phyloP scores from a whole-genome alignment of 768 basidiomycete genomes.

The Boletus speciosus region DNA sequence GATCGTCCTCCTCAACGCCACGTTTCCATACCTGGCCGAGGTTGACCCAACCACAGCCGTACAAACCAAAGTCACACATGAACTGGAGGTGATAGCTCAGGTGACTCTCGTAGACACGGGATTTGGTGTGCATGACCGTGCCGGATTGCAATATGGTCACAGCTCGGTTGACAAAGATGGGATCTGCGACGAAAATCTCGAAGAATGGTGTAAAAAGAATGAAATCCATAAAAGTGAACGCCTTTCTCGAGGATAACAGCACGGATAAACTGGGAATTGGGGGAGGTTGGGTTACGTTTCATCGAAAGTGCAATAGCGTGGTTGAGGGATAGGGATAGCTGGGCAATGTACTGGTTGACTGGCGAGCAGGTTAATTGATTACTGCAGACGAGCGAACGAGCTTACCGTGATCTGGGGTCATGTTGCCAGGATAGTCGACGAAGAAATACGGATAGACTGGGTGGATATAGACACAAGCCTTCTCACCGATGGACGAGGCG shows the following conservation, averaged over 20 bases:
- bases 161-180: slow-evolving; percentile 62
- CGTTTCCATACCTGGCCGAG: slow-evolving; percentile 65
- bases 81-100: slow-evolving; percentile 87
- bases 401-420: slow-evolving; percentile 64
- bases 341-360: slow-evolving; percentile 74
- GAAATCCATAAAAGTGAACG: slow-evolving; percentile 94
- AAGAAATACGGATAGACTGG: slow-evolving; percentile 94
- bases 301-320: slow-evolving; percentile 81
- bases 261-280: slow-evolving; percentile 60
- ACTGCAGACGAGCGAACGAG: neutral
- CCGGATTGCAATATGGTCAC: slow-evolving; percentile 79
- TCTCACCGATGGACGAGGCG: slow-evolving; percentile 68
- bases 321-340: slow-evolving; percentile 73
- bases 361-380: neutral
- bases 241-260: slow-evolving; percentile 87
- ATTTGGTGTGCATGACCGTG: slow-evolving; percentile 74
- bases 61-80: slow-evolving; percentile 91
- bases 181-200: slow-evolving; percentile 77
- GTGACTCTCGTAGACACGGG: slow-evolving; percentile 85
- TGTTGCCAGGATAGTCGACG: slow-evolving; percentile 70
- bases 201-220: slow-evolving; percentile 83
- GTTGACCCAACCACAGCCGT: slow-evolving; percentile 90
- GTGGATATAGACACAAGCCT: slow-evolving; percentile 86
- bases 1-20: slow-evolving; percentile 30
- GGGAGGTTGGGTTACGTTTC: slow-evolving; percentile 63